Conservation (phyloP, 805 yeast genomes). For the Candida railenensis region DNA sequence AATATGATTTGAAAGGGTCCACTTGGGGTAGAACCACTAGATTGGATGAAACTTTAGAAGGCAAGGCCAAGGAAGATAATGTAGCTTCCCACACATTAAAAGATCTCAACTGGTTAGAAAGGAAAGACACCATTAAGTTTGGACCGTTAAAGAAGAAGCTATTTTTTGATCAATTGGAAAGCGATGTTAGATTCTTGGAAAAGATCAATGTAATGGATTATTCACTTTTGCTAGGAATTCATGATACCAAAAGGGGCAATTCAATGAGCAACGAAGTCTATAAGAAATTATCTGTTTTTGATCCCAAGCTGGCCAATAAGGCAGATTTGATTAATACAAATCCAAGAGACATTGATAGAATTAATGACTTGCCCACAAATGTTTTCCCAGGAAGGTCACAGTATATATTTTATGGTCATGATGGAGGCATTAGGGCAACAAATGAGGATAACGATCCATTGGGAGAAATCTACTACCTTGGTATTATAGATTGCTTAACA, state of each 20-base stretch:
- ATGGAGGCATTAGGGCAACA: constrained; percentile 83
- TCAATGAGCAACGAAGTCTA: constrained; percentile 16
- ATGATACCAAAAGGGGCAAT: constrained; percentile 65
- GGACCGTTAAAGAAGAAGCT: constrained; percentile 67
- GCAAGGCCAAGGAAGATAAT: constrained; percentile 18
- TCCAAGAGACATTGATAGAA: constrained; percentile 42
- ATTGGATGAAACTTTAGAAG: constrained; percentile 14
- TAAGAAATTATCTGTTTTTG: constrained; percentile 44
- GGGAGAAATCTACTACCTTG: constrained; percentile 78
- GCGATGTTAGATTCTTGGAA: constrained; percentile 72
- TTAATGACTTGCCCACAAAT: constrained; percentile 40
- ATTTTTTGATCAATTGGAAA: constrained; percentile 67
- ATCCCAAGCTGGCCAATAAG: constrained; percentile 39
- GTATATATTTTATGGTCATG: constrained; percentile 68
- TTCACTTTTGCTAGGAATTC: constrained; percentile 84
- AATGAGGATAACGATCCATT: constrained; percentile 59
- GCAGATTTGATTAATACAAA: constrained; percentile 44
- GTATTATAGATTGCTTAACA: constrained; percentile 92
- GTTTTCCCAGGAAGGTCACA: constrained; percentile 49
- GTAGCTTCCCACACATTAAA: constrained; percentile 57
- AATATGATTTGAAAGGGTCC: constrained; percentile 92
- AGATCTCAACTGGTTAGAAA: constrained; percentile 85
- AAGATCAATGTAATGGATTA: constrained; percentile 92
- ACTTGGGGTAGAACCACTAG: constrained; percentile 73
- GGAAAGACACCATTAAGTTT: constrained; percentile 60